Evolutionary conservation across 2,329 filamentous ascomycete genomes (phyloP).

Genomic region (Claviceps purpurea): DNA sequence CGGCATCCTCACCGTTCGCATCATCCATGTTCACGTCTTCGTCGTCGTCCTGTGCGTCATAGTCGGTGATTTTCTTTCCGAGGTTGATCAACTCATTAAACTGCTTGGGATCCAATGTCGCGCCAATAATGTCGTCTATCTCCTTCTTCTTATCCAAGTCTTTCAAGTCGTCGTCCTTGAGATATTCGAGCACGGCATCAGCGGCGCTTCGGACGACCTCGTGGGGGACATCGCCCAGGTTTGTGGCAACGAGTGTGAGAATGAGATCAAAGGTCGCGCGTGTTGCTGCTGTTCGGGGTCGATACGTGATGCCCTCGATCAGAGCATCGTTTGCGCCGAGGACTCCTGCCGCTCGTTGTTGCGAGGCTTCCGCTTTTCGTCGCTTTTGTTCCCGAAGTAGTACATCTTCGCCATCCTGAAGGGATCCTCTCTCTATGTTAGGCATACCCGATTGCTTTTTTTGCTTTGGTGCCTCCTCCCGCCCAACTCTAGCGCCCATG

Average conservation of each 20-base stretch:
- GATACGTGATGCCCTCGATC: constrained; percentile 84
- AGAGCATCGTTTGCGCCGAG: constrained; percentile 73
- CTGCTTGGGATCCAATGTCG: constrained; percentile 68
- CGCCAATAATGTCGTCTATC: constrained; percentile 84
- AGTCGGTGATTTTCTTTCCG: constrained; percentile 98
- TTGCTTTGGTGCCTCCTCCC: constrained; percentile 66
- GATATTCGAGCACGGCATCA: constrained; percentile 75
- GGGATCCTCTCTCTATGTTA: constrained; percentile 59
- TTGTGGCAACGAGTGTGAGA: constrained; percentile 74
- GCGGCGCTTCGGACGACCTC: constrained; percentile 88
- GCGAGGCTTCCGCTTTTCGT: constrained; percentile 59
- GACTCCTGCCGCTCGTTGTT: constrained; percentile 61
- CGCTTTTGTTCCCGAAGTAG: constrained; percentile 75
- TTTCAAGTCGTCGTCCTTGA: constrained; percentile 93
- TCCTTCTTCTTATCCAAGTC: constrained; percentile 98
- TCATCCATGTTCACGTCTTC: constrained; percentile 67
- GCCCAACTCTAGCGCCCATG: constrained; percentile 77
- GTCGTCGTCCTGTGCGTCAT: constrained; percentile 91
- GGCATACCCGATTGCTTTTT: constrained; percentile 60
- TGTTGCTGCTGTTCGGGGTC: constrained; percentile 81
- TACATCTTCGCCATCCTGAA: constrained; percentile 73
- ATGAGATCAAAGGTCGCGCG: constrained; percentile 91
- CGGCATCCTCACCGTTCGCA: constrained; percentile 50
- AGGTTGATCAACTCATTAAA: constrained; percentile 96
- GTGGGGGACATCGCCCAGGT: constrained; percentile 83